Base-by-base conservation (phyloP, 1,139 yeast species). In the Debaryomyces fabryi region DNA sequence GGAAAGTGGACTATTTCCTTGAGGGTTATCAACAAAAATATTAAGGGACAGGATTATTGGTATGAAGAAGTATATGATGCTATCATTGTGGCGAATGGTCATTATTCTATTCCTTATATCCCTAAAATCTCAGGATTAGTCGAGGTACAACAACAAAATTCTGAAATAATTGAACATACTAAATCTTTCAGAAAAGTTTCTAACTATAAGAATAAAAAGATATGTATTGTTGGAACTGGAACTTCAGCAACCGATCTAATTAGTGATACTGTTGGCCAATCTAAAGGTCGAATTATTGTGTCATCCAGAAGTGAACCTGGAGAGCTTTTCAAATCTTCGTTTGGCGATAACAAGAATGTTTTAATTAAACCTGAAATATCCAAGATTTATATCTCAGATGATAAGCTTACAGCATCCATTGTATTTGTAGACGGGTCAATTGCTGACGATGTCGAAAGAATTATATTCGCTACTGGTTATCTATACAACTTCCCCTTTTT, bases 381-480 rank as follows among this genome's bases (percentile, higher is more conserved):
- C 4, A 56, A 56, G 35, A 56, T 64, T n/a, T 8, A 24, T 24
- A 6, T 24, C 3, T 24, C 27, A 24, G 27, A 24, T 4, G 65
- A 59, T 16, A 51, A 42, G 44, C 36, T 50, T 42, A 49, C 48
- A 52, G 51, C 58, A 4, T 67, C 58, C 0, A 66, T 66, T 9
- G 54, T 59, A 29, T 71, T 70, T 48, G 62, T 54, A 3, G 74
- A 70, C 52, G 72, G 67, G 6, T 49, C 65, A 0, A 52, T 50
- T 27, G 56, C 63, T 6, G 13, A 12, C 35, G 58, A 60, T 34
- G 68, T 72, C 15, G 79, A 74, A 49, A 59, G 63, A 38, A 59
- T 76, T n/a, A 59, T 73, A 3, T 74, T 72, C 51, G 80, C 76
- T 2, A 76, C 81, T 0, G 81, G 81, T 0, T 76, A 69, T 58